Base-by-base conservation (phyloP, 2,329 filamentous ascomycete species). In the Exophiala alcalophila region DNA sequence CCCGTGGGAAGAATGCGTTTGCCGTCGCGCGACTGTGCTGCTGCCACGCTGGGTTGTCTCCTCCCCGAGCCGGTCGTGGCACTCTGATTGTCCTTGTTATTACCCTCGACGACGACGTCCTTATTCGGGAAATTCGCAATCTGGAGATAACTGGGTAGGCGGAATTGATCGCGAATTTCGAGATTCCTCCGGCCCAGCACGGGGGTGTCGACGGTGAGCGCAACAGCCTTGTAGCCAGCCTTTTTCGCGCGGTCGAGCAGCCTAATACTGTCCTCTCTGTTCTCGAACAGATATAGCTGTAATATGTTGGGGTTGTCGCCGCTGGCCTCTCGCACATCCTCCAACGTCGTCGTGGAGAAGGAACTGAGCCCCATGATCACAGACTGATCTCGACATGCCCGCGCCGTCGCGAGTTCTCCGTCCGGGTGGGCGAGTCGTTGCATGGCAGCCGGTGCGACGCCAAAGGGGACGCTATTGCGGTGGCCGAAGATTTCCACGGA, bases 1-100 rank as follows among this genome's bases (percentile, higher is more conserved):
- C 79, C 80, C 61, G 83, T 90, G 1, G 91, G 91, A 26, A 95
- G 83, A 14, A 38, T 32, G 5, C 44, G 30, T 34, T 35, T 31
- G 12, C 31, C 15, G 0, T 40, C 43, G 31, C 47, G 32, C 39
- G 2, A 24, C 21, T 24, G 27, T n/a, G 31, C 29, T 41, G 27
- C 12, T 14, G 26, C 26, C 23, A 18, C 21, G 30, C 14, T 14
- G 6, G 12, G 24, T 36, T 12, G 15, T 71, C 62, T n/a, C n/a
- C n/a, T n/a, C n/a, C n/a, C n/a, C 14, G 31, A 18, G 31, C 4
- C 31, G 12, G 27, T 30, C 27, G 11, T 34, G 31, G 23, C 18
- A 25, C 65, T 67, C 53, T 78, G 80, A 10, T 72, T 61, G 25
- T 71, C 67, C 20, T 78, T 72, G 24, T n/a, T n/a, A n/a, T n/a